Conservation (phyloP, 2,329 filamentous ascomycete genomes). For the Penicillium sp. region DNA sequence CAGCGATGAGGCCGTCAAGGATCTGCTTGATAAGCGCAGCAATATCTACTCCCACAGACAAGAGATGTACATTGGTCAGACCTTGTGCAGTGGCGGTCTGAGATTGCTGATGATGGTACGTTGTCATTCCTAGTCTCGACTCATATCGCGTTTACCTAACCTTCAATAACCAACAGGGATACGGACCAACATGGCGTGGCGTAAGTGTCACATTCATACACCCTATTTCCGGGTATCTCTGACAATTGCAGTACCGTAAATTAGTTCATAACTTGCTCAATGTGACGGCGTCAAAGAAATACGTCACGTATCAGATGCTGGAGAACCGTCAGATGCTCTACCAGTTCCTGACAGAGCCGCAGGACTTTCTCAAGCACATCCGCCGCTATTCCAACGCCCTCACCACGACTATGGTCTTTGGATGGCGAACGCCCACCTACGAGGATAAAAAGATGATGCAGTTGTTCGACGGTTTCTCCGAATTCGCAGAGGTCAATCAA, state of each 20-base stretch:
- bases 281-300: slow-evolving; percentile 49
- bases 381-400: slow-evolving; percentile 51
- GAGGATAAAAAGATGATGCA: slow-evolving; percentile 48
- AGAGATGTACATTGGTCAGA: slow-evolving; percentile 50
- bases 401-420: slow-evolving; percentile 55
- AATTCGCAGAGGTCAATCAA: slow-evolving; percentile 48
- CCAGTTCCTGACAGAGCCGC: slow-evolving; percentile 50
- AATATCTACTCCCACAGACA: slow-evolving; percentile 54
- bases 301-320: slow-evolving; percentile 59
- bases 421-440: slow-evolving; percentile 46
- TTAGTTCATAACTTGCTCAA: slow-evolving; percentile 53
- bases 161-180: slow-evolving; percentile 17
- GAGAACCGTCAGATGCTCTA: slow-evolving; percentile 57
- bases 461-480: slow-evolving; percentile 47
- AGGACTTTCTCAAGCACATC: slow-evolving; percentile 17
- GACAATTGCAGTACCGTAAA: slow-evolving; percentile 28
- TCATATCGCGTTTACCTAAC: background rate
- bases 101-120: slow-evolving; percentile 37
- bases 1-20: slow-evolving; percentile 50
- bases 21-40: slow-evolving; percentile 55
- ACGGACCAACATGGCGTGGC: slow-evolving; percentile 32
- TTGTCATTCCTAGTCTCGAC: background rate
- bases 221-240: background rate
- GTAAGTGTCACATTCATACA: background rate
- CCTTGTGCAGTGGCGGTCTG: slow-evolving; percentile 30